Conservation (phyloP, 106 monocot species). For the Platanthera zijinensis region DNA sequence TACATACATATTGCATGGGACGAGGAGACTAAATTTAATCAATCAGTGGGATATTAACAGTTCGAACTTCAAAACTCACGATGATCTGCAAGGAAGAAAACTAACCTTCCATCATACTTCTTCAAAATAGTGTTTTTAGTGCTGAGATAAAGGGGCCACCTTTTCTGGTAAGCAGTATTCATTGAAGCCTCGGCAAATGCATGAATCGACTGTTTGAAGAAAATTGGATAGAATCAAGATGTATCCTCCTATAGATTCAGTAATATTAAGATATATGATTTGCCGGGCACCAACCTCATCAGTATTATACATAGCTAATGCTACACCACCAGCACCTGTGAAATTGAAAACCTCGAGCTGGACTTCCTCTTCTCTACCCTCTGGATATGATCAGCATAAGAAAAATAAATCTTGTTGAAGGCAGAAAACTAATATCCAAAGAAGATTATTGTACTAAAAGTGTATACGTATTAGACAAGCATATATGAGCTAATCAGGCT, state of each 20-base stretch:
- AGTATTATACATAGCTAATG: slow-evolving; percentile 93
- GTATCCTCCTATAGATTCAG: not conserved
- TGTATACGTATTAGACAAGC: not conserved
- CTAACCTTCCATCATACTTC: slow-evolving; percentile 95
- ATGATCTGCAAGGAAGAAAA: not conserved
- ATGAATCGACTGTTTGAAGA: slow-evolving; percentile 53
- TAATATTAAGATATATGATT: not conserved
- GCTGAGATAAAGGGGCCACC: slow-evolving; percentile 95
- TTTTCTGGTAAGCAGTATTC: slow-evolving; percentile 83
- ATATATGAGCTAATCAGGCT: not conserved
- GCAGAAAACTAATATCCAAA: slow-evolving; percentile 5
- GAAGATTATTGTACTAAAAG: not conserved
- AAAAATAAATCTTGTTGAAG: not conserved
- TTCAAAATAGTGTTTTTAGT: slow-evolving; percentile 98
- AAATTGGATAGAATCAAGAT: not conserved
- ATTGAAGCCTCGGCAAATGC: slow-evolving; percentile 97
- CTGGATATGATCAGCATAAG: slow-evolving; percentile 23
- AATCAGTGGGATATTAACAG: not conserved
- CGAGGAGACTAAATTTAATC: not conserved
- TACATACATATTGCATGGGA: not conserved
- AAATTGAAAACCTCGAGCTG: slow-evolving; percentile 85
- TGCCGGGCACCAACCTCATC: slow-evolving; percentile 57
- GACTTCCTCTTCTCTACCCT: slow-evolving; percentile 68
- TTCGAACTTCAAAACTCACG: not conserved
- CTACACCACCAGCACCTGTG: slow-evolving; percentile 85